A percentile compares a stretch with the other conserved stretches of the same genome.
Evolutionary conservation across 805 yeast genomes (phyloP).

Genomic region (Hanseniaspora nectarophila): DNA sequence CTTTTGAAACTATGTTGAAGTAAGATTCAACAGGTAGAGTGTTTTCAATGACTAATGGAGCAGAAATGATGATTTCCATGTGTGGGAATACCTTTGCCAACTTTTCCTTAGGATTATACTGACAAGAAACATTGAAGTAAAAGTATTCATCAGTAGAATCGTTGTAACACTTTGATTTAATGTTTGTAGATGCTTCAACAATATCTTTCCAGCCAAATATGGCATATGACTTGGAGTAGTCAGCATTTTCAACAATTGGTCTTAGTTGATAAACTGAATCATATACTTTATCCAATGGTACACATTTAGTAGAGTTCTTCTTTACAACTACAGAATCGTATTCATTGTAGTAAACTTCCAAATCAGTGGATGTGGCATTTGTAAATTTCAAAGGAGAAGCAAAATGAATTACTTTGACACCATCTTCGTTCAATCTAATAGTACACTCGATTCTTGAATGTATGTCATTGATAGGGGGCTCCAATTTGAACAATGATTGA

Average conservation of each 20-base stretch:
- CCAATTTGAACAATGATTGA: conserved; percentile 56
- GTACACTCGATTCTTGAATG: conserved; percentile 70
- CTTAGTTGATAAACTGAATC: conserved; percentile 44
- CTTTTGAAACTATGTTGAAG: conserved; percentile 67
- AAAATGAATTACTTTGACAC: conserved; percentile 64
- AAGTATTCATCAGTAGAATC: conserved; percentile 36
- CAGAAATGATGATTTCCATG: conserved; percentile 59
- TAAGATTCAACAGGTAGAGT: conserved; percentile 69
- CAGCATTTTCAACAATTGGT: conserved; percentile 42
- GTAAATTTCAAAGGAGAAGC: conserved; percentile 62
- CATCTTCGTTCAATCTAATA: conserved; percentile 55
- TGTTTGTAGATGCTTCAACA: conserved; percentile 28
- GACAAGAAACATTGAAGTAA: conserved; percentile 63
- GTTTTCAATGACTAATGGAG: conserved; percentile 80
- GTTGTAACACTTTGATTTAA: conserved; percentile 46
- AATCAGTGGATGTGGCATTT: conserved; percentile 53
- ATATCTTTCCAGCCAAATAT: conserved; percentile 49
- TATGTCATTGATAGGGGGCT: conserved; percentile 49
- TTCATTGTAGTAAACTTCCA: conserved; percentile 34
- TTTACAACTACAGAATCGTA: conserved; percentile 33
- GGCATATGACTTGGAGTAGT: conserved; percentile 58
- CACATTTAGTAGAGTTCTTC: conserved; percentile 48
- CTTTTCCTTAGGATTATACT: conserved; percentile 54
- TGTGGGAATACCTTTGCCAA: conserved; percentile 71
- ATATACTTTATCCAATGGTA: conserved; percentile 65